Evolutionary conservation across 2,329 filamentous ascomycete genomes (phyloP).

Genomic region (Neonectria neomacrospora): DNA sequence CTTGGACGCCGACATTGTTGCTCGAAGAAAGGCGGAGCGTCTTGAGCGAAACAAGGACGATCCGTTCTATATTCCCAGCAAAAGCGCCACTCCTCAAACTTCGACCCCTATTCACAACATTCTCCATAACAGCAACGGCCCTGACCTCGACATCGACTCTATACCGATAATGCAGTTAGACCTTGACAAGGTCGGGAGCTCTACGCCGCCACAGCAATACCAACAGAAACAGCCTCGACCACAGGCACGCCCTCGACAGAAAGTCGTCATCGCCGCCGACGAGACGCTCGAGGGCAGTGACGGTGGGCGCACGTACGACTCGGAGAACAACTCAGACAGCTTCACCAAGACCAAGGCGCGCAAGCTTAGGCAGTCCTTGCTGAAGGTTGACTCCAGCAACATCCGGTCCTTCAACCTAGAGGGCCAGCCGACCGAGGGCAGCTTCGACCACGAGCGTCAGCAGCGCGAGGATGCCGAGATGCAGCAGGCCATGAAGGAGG

Average conservation of each 20-base stretch:
- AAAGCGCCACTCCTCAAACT: slow-evolving; percentile 64
- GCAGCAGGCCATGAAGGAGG: slow-evolving; percentile 86
- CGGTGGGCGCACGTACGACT: slow-evolving; percentile 64
- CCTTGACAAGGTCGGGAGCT: slow-evolving; percentile 65
- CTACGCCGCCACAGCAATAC: slow-evolving; percentile 40
- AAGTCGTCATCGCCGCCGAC: slow-evolving; percentile 76
- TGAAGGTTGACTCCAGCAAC: slow-evolving; percentile 89
- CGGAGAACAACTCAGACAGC: slow-evolving; percentile 62
- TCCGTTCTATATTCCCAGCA: slow-evolving; percentile 86
- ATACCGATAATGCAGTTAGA: slow-evolving; percentile 97
- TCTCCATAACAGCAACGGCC: slow-evolving; percentile 75
- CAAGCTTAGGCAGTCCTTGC: slow-evolving; percentile 70
- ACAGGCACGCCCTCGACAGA: slow-evolving; percentile 61
- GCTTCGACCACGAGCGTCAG: slow-evolving; percentile 71
- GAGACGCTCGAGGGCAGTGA: slow-evolving; percentile 72
- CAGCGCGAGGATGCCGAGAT: slow-evolving; percentile 88
- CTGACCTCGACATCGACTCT: slow-evolving; percentile 87
- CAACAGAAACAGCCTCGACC: slow-evolving; percentile 49
- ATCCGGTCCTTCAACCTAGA: slow-evolving; percentile 79
- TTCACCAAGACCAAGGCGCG: slow-evolving; percentile 60
- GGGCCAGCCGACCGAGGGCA: slow-evolving; percentile 47
- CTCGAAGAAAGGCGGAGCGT: slow-evolving; percentile 79
- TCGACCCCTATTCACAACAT: slow-evolving; percentile 85
- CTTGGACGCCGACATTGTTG: slow-evolving; percentile 77
- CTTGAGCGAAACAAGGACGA: slow-evolving; percentile 89